phyloP scores from a whole-genome alignment of 1,284 basidiomycete genomes.

The Moesziomyces sp. region DNA sequence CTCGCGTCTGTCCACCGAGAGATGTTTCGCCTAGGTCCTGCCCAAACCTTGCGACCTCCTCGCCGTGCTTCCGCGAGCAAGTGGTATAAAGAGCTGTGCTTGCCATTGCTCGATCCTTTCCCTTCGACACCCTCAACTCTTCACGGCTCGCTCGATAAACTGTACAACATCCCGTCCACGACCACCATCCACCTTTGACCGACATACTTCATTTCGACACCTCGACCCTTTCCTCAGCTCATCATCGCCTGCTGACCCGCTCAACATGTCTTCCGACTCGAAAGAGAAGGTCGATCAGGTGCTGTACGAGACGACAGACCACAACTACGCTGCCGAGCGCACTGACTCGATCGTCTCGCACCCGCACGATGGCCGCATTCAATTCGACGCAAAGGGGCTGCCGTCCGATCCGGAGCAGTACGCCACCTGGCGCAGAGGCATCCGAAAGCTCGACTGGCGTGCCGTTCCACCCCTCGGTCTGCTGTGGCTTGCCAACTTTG shows the following conservation, averaged over 20 bases:
- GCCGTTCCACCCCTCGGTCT: conserved; percentile 49
- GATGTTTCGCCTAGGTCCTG: too few relatives aligned
- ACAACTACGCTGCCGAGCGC: conserved; percentile 4
- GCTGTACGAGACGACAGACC: conserved; percentile 15
- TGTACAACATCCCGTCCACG: too few relatives aligned
- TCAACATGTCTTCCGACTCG: conserved; percentile 11
- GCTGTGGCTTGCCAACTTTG: conserved; percentile 47
- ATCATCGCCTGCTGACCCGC: neutral
- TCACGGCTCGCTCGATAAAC: too few relatives aligned
- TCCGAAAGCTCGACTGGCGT: conserved; percentile 51
- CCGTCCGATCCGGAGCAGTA: conserved; percentile 23
- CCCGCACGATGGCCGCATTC: conserved; percentile 4
- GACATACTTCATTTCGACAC: too few relatives aligned
- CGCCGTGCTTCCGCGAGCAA: too few relatives aligned
- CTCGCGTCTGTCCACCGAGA: too few relatives aligned
- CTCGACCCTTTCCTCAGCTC: too few relatives aligned
- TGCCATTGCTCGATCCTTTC: too few relatives aligned
- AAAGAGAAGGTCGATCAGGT: conserved; percentile 18
- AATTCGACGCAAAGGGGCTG: conserved; percentile 9
- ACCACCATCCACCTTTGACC: too few relatives aligned
- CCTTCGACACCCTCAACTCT: too few relatives aligned
- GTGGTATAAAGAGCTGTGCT: too few relatives aligned
- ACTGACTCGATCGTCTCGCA: neutral
- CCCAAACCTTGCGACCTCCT: too few relatives aligned
- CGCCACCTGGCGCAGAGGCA: conserved; percentile 21